Conservation (phyloP, 2,329 filamentous ascomycete species). For the Penicillium verrucosum region DNA sequence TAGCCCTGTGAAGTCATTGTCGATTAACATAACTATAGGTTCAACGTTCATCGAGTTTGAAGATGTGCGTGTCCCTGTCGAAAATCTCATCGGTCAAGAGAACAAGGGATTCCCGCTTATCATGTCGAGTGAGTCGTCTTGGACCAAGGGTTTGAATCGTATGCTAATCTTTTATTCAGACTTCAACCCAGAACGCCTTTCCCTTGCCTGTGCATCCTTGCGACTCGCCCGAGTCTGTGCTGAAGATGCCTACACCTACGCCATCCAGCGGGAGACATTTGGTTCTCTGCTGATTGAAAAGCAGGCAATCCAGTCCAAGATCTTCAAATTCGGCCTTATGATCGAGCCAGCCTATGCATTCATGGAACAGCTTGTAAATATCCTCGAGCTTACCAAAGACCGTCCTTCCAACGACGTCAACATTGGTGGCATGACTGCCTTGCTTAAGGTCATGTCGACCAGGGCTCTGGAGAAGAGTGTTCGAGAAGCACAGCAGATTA, state of each 20-base stretch:
- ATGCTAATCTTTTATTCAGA: constrained; percentile 35
- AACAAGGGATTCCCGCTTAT: constrained; percentile 69
- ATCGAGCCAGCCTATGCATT: constrained; percentile 63
- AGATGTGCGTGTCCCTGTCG: constrained; percentile 66
- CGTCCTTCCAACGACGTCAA: constrained; percentile 39
- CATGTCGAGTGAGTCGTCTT: constrained; percentile 56
- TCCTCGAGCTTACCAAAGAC: constrained; percentile 46
- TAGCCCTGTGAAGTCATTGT: not conserved
- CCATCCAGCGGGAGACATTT: constrained; percentile 62
- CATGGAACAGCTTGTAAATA: constrained; percentile 60
- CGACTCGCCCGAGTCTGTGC: constrained; percentile 61
- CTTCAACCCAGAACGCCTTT: constrained; percentile 73
- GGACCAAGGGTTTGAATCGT: not conserved
- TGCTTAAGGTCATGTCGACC: constrained; percentile 53
- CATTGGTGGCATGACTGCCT: constrained; percentile 52
- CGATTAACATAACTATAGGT: constrained; percentile 24
- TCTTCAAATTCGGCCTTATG: constrained; percentile 57
- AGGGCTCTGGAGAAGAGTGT: constrained; percentile 53
- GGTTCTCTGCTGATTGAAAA: constrained; percentile 57
- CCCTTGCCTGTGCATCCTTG: constrained; percentile 62
- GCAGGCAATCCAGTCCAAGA: constrained; percentile 59
- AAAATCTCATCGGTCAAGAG: constrained; percentile 67
- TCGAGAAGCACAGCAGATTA: constrained; percentile 55
- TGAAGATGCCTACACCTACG: constrained; percentile 59
- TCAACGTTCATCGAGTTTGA: constrained; percentile 67